phyloP scores from a whole-genome alignment of 345 rosid species.

The Zanthoxylum bungeanum region DNA sequence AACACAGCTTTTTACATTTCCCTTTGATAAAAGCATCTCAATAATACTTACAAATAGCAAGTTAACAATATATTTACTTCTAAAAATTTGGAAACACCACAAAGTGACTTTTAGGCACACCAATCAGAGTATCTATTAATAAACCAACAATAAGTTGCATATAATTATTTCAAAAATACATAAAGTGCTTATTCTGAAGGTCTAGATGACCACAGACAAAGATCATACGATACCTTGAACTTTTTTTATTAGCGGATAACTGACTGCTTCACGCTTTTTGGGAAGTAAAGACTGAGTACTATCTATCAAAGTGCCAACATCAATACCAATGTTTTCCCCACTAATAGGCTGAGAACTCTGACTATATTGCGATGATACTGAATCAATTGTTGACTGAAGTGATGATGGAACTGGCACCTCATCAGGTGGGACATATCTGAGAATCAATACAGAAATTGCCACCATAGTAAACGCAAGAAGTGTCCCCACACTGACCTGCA shows the following conservation, averaged over 20 bases:
- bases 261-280: slow-evolving; percentile 26
- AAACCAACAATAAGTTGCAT: background rate
- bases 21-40: background rate
- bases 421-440: slow-evolving; percentile 95
- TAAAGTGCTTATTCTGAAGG: slow-evolving; percentile 1
- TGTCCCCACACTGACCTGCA: slow-evolving; percentile 98
- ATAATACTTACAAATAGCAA: background rate
- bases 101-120: background rate
- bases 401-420: slow-evolving; percentile 79
- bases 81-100: background rate
- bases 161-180: background rate
- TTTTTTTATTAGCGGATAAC: slow-evolving; percentile 44
- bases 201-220: slow-evolving; percentile 8
- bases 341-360: slow-evolving; percentile 17
- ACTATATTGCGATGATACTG: slow-evolving; percentile 41
- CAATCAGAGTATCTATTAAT: slow-evolving; percentile 3
- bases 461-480: slow-evolving; percentile 97
- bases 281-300: slow-evolving; percentile 41
- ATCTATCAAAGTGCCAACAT: slow-evolving; percentile 33
- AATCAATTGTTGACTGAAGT: slow-evolving; percentile 69
- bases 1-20: background rate
- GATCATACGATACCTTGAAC: slow-evolving; percentile 54
- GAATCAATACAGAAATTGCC: slow-evolving; percentile 82
- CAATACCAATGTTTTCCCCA: slow-evolving; percentile 16
- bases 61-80: background rate